Conservation (phyloP, 202 grass and related monocot genomes). For the Tripidium arundinaceum region DNA sequence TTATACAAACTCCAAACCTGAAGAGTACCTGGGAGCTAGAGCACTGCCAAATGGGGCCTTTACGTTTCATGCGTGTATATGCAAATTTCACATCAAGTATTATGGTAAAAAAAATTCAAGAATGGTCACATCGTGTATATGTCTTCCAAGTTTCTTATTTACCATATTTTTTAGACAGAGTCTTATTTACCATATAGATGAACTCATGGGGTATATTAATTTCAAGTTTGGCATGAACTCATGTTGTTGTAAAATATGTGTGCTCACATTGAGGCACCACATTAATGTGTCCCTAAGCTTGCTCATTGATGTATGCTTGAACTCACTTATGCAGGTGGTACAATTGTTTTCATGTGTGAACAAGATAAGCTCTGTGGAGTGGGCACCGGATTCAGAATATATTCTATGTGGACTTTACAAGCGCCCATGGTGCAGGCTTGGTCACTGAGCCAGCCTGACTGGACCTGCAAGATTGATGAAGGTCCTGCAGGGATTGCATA, state of each 20-base stretch:
- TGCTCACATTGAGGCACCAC: not conserved
- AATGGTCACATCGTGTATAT: conserved; percentile 9
- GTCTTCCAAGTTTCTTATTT: conserved; percentile 7
- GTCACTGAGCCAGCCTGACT: conserved; percentile 88
- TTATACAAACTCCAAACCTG: not conserved
- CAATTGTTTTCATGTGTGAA: conserved; percentile 92
- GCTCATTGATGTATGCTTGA: not conserved
- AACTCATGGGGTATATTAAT: not conserved
- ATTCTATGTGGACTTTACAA: conserved; percentile 94
- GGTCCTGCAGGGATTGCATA: conserved; percentile 85
- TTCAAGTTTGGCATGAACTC: not conserved
- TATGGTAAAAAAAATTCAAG: not conserved
- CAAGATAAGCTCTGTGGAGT: conserved; percentile 91
- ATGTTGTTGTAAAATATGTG: not conserved
- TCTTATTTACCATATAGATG: not conserved
- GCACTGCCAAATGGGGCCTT: not conserved
- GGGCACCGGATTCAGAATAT: conserved; percentile 88
- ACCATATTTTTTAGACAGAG: not conserved
- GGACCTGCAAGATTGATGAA: conserved; percentile 98
- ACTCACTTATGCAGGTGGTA: conserved; percentile 49
- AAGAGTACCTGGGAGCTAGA: not conserved
- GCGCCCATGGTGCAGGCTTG: conserved; percentile 90
- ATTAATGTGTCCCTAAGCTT: conserved; percentile 17
- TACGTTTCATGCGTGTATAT: conserved; percentile 1
- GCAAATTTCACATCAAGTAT: not conserved